These are phyloP conservation scores for Ehretia macrophylla DNA, from an alignment of 257 asterid genomes.

Conservation along the genomic window DNA sequence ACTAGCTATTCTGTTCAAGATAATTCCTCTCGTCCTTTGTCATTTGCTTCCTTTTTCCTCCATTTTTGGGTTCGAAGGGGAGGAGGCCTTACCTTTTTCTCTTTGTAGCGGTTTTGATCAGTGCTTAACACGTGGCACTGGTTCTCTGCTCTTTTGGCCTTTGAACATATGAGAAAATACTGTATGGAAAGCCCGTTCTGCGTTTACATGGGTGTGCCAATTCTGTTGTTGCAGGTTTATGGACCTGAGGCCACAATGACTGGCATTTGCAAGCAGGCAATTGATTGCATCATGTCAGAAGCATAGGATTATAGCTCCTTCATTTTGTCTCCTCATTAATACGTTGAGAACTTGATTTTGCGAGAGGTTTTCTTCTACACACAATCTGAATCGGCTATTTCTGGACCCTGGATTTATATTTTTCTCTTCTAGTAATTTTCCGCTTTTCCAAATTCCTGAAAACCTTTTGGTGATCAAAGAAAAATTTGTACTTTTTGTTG, in stretches of 20 bases:
- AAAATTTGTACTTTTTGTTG: background rate
- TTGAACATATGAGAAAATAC: too few species aligned
- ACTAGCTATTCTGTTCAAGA: too few species aligned
- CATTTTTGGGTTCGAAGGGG: background rate
- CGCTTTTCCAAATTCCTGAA: background rate
- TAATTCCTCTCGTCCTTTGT: too few species aligned
- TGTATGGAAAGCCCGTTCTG: too few species aligned
- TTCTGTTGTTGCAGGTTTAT: conserved; percentile 44
- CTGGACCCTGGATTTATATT: background rate
- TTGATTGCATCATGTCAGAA: conserved; percentile 29
- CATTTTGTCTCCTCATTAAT: background rate
- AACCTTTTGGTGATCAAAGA: too few species aligned
- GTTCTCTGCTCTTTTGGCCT: too few species aligned
- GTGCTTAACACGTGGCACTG: too few species aligned
- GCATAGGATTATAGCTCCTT: background rate
- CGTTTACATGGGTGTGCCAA: background rate
- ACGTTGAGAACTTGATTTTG: background rate
- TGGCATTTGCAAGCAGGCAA: conserved; percentile 82
- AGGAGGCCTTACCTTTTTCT: background rate
- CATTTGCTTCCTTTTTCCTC: too few species aligned
- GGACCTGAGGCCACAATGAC: conserved; percentile 97
- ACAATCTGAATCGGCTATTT: too few species aligned
- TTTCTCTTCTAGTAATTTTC: background rate
- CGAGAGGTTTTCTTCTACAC: background rate
- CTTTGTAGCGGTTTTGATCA: too few species aligned